Conservation (phyloP, 192 early-diverging fungal genomes). For the Rhizophagus sp. region DNA sequence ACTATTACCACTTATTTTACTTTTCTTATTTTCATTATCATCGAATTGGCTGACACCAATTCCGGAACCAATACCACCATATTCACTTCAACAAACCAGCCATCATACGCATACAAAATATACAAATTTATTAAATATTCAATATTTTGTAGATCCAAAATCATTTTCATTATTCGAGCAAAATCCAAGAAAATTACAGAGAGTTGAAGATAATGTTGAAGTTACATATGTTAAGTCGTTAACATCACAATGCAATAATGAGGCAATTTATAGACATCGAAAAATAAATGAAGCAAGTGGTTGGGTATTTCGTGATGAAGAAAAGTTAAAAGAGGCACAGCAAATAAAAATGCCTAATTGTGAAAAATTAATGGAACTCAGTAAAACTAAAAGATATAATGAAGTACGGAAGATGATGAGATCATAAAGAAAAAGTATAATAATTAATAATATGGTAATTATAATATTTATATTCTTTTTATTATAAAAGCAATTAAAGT, state of each 20-base stretch:
- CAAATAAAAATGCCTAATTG: conserved; percentile 67
- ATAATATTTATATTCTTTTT: neutral
- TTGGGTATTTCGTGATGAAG: conserved; percentile 63
- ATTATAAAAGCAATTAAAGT: neutral
- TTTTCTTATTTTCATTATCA: conserved; percentile 75
- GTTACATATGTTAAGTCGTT: conserved; percentile 64
- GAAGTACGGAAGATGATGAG: neutral
- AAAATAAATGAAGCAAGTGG: conserved; percentile 64
- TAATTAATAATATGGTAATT: neutral
- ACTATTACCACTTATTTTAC: conserved; percentile 73
- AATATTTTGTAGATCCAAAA: conserved; percentile 79
- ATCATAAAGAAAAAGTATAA: neutral
- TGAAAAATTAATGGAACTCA: conserved; percentile 63
- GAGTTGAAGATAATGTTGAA: conserved; percentile 79
- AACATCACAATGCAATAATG: conserved; percentile 62
- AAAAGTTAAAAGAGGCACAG: conserved; percentile 65
- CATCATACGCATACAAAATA: conserved; percentile 51
- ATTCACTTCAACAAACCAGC: conserved; percentile 59
- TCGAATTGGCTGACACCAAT: conserved; percentile 56
- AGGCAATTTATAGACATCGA: conserved; percentile 59
- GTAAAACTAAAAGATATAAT: conserved; percentile 18
- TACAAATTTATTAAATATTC: conserved; percentile 63
- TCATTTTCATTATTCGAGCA: conserved; percentile 40
- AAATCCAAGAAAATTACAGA: conserved; percentile 50
- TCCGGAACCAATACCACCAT: conserved; percentile 44